A percentile compares a stretch with the other conserved stretches of the same genome.
Evolutionary conservation across 495 filamentous ascomycete genomes (phyloP).

Genomic region (Penicillium paradoxum): DNA sequence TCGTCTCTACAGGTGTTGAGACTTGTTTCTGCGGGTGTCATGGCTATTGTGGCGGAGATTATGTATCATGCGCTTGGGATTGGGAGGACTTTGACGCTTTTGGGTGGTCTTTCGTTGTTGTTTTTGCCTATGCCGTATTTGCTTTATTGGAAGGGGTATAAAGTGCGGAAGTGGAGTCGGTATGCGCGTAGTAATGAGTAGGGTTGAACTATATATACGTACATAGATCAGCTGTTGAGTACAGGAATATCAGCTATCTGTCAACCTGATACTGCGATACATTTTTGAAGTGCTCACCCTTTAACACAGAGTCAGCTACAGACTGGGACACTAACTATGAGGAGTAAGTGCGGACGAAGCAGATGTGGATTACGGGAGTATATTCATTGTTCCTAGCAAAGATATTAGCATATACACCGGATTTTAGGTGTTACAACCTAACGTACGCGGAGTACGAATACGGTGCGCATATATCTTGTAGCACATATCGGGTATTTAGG

Average conservation of each 20-base stretch:
- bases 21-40: constrained; percentile 41
- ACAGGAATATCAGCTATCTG: background rate
- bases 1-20: constrained; percentile 40
- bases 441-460: no score
- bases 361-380: no score
- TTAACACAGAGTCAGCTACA: no score
- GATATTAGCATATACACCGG: no score
- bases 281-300: background rate
- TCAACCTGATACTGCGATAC: background rate
- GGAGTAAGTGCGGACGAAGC: no score
- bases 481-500: no score
- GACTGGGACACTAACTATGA: no score
- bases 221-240: background rate
- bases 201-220: background rate
- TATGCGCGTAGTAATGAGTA: constrained; percentile 2
- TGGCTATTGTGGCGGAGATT: constrained; percentile 39
- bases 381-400: no score
- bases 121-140: constrained; percentile 49
- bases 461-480: no score
- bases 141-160: constrained; percentile 5
- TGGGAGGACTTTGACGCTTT: constrained; percentile 44
- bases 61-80: constrained; percentile 46
- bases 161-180: constrained; percentile 8
- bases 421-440: no score
- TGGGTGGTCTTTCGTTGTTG: constrained; percentile 38